Evolutionary conservation across 2,329 filamentous ascomycete genomes (phyloP), one percentile per base, ranked within the genome.

Genomic region (Huntiella abstrusa): DNA sequence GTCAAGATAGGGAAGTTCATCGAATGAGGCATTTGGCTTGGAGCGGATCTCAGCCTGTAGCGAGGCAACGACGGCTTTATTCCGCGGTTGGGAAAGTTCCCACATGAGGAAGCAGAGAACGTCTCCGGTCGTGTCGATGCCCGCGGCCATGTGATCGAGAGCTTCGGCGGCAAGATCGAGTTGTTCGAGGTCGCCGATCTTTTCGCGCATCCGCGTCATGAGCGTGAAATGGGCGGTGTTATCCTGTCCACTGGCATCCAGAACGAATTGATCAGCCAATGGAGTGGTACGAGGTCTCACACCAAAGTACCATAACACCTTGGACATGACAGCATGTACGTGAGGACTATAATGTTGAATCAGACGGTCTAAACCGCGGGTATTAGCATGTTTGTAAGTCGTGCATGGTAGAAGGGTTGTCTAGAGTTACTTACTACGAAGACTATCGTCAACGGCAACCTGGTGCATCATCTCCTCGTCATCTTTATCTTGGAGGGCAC

Each of bases 41-140:
- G 58, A 54, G 1, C 53, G 54, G 4, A 80, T 57, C 56, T 82
- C 77, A 12, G 63, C 54, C 19, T 66, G 64, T 3, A 82, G 62
- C 2, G 58, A 61, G 8, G 60, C 56, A 57, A 81, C 77, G 42
- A 72, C 62, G 2, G 56, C 49, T 1, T 62, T 53, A 4, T 70
- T 76, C 5, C 65, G 59, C 2, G 75, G 72, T 51, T 73, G 71
- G 1, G 78, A 83, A 2, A 83, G 64, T 55, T 81, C 71, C 69
- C 77, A 78, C 72, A 83, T 77, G 10, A 83, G 63, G 55, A 82
- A 82, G 54, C 76, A 81, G 0, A 83, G 62, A 0, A 68, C 75
- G 52, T 83, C 78, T 12, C 77, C 77, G 0, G 78, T 82, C 1
- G 79, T 83, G 53, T 83, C 78, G 50, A 83, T 80, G 0, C 78